Base-by-base conservation (phyloP, 768 basidiomycete species). In the Boletales sp. region DNA sequence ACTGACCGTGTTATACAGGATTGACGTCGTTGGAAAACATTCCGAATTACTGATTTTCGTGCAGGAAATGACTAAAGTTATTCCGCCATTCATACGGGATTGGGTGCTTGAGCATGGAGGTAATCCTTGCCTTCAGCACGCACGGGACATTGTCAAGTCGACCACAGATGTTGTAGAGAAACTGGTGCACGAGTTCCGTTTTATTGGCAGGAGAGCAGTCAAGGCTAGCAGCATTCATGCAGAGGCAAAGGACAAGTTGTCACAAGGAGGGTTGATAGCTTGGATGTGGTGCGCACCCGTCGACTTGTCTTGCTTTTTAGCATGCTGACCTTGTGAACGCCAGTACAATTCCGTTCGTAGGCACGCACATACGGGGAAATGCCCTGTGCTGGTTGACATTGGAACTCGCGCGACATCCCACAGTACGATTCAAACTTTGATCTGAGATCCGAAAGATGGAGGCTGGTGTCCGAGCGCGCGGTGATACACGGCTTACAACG, bases 401-500 rank as follows among this genome's bases (percentile, higher is more conserved):
- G 47, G 81, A 84, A 56, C 73, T 92, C 6, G 77, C 83, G 2
- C 75, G 72, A 37, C 69, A 81, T 51, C 82, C 78, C 0, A 71
- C 79, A 18, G 63, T 81, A 3, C 89, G 90, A 60, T 65, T 67
- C 4, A 76, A 72, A 50, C 78, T 91, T 18, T 80, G 90, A 12
- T 68, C 28, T 1, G 62, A 62, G 41, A 61, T 61, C 30, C 44
- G 41, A 8, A 8, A n/a, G 28, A 51, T 19, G 14, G 50, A 46
- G 18, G 40, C 39, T 15, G n/a, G 34, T 28, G n/a, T 51, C 13
- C 39, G 18, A 8, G 44, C 49, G 18, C 53, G 36, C 36, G 44
- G 46, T 11, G 36, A 49, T 33, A 36, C 49, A 17, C 37, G 46
- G 13, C 42, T 51, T 8, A 46, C 49, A 8, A 9, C 15, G 40